Percentiles rank a stretch among this genome's conserved stretches.
Evolutionary conservation across 306 rosid species (phyloP).

Genomic region (Vigna nakashimae): DNA sequence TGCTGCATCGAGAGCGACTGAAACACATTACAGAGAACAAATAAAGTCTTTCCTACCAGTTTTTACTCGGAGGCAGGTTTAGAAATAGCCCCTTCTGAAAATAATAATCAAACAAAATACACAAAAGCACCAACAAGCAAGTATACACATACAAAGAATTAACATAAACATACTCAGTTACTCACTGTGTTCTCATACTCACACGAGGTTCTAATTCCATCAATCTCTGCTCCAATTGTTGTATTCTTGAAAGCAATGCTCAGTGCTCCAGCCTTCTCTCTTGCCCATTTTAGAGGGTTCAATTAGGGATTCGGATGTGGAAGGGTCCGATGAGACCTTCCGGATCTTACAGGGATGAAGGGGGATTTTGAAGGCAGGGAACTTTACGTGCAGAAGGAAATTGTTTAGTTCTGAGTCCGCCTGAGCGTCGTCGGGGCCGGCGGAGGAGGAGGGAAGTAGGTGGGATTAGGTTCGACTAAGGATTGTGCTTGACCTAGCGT

Average conservation of each 20-base stretch:
- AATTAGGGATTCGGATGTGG: too few species aligned
- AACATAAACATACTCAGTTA: constrained; percentile 61
- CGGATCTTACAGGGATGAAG: too few species aligned
- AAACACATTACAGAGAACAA: constrained; percentile 11
- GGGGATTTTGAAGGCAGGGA: too few species aligned
- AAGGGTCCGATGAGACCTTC: too few species aligned
- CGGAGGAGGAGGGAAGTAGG: too few species aligned
- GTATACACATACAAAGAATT: constrained; percentile 11
- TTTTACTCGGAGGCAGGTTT: constrained; percentile 34
- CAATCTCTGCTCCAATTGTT: constrained; percentile 76
- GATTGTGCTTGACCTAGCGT: too few species aligned
- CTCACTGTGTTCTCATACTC: constrained; percentile 91
- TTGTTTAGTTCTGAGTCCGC: too few species aligned
- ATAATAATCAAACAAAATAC: not conserved
- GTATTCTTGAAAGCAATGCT: constrained; percentile 91
- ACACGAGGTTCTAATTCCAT: constrained; percentile 95
- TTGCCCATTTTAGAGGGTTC: too few species aligned
- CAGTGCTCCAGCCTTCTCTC: too few species aligned
- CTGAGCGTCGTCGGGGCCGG: too few species aligned
- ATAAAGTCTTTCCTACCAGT: constrained; percentile 32
- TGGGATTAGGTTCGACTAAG: too few species aligned
- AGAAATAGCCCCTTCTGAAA: constrained; percentile 28
- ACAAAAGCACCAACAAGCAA: constrained; percentile 9
- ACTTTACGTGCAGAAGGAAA: too few species aligned
- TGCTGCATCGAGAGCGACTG: not conserved